Percentiles rank a stretch among this genome's conserved stretches.
phyloP scores from a whole-genome alignment of 2,329 filamentous ascomycete genomes.

The Peltaster fructicola region DNA sequence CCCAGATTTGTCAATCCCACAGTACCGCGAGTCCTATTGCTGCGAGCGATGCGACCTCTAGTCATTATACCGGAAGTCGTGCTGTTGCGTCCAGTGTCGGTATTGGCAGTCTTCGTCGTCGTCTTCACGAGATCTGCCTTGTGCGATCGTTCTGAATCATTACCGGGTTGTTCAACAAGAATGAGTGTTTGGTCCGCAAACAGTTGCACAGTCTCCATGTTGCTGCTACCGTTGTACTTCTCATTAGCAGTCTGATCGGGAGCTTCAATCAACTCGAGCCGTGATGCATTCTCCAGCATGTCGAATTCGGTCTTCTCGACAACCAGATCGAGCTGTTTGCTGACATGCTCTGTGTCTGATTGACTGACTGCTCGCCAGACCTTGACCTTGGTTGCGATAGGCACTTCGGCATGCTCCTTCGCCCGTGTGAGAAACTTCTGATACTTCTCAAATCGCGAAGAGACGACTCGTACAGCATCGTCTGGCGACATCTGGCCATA shows the following conservation, averaged over 20 bases:
- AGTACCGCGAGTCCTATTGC: conserved; percentile 54
- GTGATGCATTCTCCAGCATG: conserved; percentile 41
- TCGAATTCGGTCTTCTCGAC: conserved; percentile 47
- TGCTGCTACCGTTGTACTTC: conserved; percentile 61
- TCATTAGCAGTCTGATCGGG: conserved; percentile 54
- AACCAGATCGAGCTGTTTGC: conserved; percentile 28
- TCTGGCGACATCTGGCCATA: conserved; percentile 18
- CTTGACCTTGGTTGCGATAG: conserved; percentile 54
- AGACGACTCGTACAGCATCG: conserved; percentile 48
- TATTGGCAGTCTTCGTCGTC: too few species aligned
- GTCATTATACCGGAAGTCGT: conserved; percentile 44
- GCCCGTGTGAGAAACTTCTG: conserved; percentile 59
- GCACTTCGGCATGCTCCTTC: conserved; percentile 52
- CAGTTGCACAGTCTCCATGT: conserved; percentile 48
- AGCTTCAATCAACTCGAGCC: conserved; percentile 45
- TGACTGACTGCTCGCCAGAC: conserved; percentile 49
- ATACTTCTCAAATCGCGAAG: conserved; percentile 52
- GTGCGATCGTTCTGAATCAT: too few species aligned
- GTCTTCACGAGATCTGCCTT: too few species aligned
- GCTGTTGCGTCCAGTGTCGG: too few species aligned
- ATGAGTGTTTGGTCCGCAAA: conserved; percentile 59
- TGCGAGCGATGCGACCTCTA: conserved; percentile 51
- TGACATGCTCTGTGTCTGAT: conserved; percentile 11
- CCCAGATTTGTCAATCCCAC: conserved; percentile 80
- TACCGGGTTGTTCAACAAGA: conserved; percentile 61